Percentiles rank a stretch among this genome's conserved stretches.
These are phyloP conservation scores for Theobroma grandiflorum DNA, from an alignment of 441 rosid genomes.

Conservation along the genomic window DNA sequence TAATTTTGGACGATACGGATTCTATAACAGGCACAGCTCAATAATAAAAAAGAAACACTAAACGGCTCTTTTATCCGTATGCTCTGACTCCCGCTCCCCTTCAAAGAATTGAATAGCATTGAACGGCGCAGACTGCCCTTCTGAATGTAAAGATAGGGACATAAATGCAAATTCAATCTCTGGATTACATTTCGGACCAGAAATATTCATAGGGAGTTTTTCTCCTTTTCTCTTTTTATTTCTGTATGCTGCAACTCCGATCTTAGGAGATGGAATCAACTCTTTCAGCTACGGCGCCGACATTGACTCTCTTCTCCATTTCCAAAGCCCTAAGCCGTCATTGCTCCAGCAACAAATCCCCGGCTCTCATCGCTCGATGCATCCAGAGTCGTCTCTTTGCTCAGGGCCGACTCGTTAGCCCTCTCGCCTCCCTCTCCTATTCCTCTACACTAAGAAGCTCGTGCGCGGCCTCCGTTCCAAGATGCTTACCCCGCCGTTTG, in stretches of 20 bases:
- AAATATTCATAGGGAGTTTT: not conserved
- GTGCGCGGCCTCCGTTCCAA: slow-evolving; percentile 37
- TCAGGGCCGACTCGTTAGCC: slow-evolving; percentile 33
- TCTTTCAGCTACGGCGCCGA: slow-evolving; percentile 32
- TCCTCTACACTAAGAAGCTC: slow-evolving; percentile 31
- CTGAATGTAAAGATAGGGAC: not conserved
- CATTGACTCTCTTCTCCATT: slow-evolving; percentile 51
- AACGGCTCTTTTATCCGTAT: no score
- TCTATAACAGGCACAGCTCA: no score
- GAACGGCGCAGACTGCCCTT: not conserved
- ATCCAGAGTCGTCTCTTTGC: slow-evolving; percentile 19
- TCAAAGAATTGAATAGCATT: not conserved
- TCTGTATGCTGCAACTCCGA: not conserved
- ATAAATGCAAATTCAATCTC: not conserved
- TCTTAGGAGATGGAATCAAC: slow-evolving; percentile 53
- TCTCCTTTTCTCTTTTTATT: not conserved
- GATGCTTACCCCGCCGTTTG: slow-evolving; percentile 40
- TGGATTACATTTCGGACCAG: not conserved
- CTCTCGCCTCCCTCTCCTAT: slow-evolving; percentile 26
- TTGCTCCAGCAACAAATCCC: slow-evolving; percentile 35
- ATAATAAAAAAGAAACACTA: no score
- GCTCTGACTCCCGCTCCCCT: not conserved
- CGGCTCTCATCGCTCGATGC: slow-evolving; percentile 35
- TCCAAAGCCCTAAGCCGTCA: slow-evolving; percentile 58
- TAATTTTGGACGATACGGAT: no score